Evolutionary conservation across 495 filamentous ascomycete genomes (phyloP).

Genomic region (Penicillium pancosmium): DNA sequence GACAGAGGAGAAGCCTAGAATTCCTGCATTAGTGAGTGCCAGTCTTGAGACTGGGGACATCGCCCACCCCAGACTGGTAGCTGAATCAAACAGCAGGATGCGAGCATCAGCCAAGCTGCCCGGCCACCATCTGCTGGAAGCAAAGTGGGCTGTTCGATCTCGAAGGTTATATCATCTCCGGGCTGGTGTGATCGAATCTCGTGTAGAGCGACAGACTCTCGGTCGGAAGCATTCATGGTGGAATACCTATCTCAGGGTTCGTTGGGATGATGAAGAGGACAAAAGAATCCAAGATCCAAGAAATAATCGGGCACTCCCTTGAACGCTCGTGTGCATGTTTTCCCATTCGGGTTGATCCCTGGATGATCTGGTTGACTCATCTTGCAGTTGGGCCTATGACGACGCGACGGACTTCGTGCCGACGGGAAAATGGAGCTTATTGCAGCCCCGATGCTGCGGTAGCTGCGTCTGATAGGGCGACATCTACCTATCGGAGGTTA

Average conservation of each 20-base stretch:
- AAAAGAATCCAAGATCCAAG: neutral
- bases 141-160: slow-evolving; percentile 44
- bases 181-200: slow-evolving; percentile 9
- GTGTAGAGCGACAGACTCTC: slow-evolving; percentile 8
- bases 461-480: neutral
- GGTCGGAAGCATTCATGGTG: slow-evolving; percentile 15
- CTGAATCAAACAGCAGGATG: slow-evolving; percentile 63
- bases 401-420: slow-evolving; percentile 8
- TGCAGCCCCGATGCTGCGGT: neutral
- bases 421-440: neutral
- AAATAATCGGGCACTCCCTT: neutral
- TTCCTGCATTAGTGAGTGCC: slow-evolving; percentile 1
- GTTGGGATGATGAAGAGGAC: neutral
- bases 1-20: slow-evolving; percentile 50
- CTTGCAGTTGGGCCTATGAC: slow-evolving; percentile 7
- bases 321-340: slow-evolving; percentile 4
- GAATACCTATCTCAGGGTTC: neutral
- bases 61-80: slow-evolving; percentile 63
- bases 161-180: slow-evolving; percentile 13
- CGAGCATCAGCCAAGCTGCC: slow-evolving; percentile 65
- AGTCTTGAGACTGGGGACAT: neutral
- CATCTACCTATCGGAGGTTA: neutral
- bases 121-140: slow-evolving; percentile 61
- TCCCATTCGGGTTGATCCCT: slow-evolving; percentile 6
- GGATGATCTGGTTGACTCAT: slow-evolving; percentile 10